phyloP scores from a whole-genome alignment of 768 basidiomycete genomes.

The Tricholoma terreum region DNA sequence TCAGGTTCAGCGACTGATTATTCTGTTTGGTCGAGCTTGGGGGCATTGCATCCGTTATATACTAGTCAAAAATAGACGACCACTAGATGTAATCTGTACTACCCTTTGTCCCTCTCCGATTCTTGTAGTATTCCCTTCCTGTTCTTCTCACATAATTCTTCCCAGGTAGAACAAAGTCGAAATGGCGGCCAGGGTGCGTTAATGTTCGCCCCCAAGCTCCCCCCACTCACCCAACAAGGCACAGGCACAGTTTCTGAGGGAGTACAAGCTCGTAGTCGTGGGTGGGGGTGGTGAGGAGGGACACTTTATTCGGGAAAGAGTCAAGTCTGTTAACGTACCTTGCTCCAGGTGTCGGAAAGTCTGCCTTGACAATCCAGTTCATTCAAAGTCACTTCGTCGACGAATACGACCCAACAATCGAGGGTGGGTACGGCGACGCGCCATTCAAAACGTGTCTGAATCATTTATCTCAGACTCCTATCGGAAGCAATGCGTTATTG shows the following conservation, averaged over 20 bases:
- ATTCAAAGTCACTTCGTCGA: constrained; percentile 94
- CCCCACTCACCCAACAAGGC: constrained; percentile 13
- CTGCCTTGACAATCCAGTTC: constrained; percentile 95
- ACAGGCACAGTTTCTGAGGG: constrained; percentile 86
- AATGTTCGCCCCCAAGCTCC: background rate
- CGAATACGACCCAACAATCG: constrained; percentile 94
- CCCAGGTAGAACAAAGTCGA: constrained; percentile 2
- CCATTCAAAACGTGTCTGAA: constrained; percentile 36
- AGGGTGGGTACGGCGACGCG: constrained; percentile 46
- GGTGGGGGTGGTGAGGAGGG: constrained; percentile 83
- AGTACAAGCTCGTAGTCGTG: constrained; percentile 98
- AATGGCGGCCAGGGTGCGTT: constrained; percentile 40
- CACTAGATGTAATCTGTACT: background rate
- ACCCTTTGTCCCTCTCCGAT: constrained; percentile 2
- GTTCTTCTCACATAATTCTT: constrained; percentile 2
- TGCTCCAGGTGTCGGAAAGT: constrained; percentile 57
- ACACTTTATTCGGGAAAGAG: background rate
- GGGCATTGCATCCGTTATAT: background rate
- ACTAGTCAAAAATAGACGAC: background rate
- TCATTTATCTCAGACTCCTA: constrained; percentile 79
- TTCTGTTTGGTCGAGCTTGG: constrained; percentile 2
- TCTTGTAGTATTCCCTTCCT: constrained; percentile 3
- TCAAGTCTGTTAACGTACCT: constrained; percentile 1
- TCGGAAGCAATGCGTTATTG: constrained; percentile 92
- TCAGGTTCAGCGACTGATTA: no score